phyloP scores from a whole-genome alignment of 2,329 filamentous ascomycete species.

The Aspergillus sp. region DNA sequence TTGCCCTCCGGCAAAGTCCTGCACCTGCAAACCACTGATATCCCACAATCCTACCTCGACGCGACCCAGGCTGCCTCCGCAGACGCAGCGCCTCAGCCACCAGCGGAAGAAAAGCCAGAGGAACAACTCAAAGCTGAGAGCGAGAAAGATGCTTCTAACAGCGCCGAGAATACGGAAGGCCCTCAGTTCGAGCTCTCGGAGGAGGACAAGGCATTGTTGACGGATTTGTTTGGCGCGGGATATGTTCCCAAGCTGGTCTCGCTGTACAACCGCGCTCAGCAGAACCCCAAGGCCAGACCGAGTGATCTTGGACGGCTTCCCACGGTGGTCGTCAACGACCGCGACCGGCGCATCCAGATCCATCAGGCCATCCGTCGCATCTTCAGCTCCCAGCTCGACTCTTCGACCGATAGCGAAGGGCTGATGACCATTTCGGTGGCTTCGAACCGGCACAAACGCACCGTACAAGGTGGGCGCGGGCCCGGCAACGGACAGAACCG shows the following conservation, averaged over 20 bases:
- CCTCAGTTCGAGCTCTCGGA: constrained; percentile 37
- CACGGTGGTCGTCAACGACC: constrained; percentile 58
- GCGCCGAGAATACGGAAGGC: constrained; percentile 13
- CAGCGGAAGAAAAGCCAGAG: constrained; percentile 14
- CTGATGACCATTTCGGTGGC: constrained; percentile 58
- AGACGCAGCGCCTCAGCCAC: constrained; percentile 9
- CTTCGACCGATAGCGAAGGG: constrained; percentile 70
- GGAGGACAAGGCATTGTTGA: constrained; percentile 46
- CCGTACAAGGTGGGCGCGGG: constrained; percentile 30
- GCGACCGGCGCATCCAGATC: constrained; percentile 60
- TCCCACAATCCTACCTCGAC: constrained; percentile 20
- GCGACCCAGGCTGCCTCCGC: constrained; percentile 9
- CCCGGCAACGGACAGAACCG: constrained; percentile 22
- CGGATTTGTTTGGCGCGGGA: constrained; percentile 52
- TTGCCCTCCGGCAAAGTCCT: constrained; percentile 71
- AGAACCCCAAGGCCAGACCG: constrained; percentile 55
- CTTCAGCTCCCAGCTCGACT: constrained; percentile 76
- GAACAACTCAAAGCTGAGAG: constrained; percentile 10
- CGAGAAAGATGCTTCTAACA: constrained; percentile 12
- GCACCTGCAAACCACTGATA: constrained; percentile 59
- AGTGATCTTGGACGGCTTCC: constrained; percentile 55
- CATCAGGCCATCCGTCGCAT: constrained; percentile 71
- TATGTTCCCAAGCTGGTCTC: constrained; percentile 51
- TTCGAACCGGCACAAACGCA: constrained; percentile 33
- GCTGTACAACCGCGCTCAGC: constrained; percentile 55